phyloP scores from a whole-genome alignment of 2,329 filamentous ascomycete genomes.

The Raffaelea deltoideospora region DNA sequence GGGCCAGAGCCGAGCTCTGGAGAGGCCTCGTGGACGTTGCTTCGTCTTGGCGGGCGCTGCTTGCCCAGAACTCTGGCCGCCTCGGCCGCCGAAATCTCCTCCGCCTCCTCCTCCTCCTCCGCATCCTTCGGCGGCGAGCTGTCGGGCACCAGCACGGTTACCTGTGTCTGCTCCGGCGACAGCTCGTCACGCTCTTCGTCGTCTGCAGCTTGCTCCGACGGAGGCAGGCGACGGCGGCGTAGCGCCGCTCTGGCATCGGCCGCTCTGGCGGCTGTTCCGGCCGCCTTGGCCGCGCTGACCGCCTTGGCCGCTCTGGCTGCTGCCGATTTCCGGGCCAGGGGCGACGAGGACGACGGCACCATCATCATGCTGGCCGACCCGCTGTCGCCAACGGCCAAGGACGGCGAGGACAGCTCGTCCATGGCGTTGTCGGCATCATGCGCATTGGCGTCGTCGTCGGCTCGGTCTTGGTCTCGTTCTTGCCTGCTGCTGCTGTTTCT shows the following conservation, averaged over 20 bases:
- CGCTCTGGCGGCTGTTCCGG: not conserved
- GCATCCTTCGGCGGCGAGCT: slow-evolving; percentile 1
- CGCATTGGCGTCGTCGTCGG: not conserved
- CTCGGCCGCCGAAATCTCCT: slow-evolving; percentile 27
- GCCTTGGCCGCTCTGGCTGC: not conserved
- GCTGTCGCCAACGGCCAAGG: not conserved
- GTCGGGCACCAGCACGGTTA: too few relatives aligned
- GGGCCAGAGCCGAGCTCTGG: slow-evolving; percentile 24
- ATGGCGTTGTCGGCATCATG: slow-evolving; percentile 7
- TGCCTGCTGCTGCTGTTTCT: too few relatives aligned
- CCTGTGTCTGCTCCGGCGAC: slow-evolving; percentile 9
- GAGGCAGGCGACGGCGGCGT: not conserved
- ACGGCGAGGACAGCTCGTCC: slow-evolving; percentile 16
- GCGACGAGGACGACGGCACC: slow-evolving; percentile 6
- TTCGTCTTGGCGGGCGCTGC: slow-evolving; percentile 27
- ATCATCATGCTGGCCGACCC: not conserved
- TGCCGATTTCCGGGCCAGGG: slow-evolving; percentile 8
- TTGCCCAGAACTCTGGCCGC: slow-evolving; percentile 25
- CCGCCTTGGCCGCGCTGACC: not conserved
- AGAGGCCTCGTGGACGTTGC: slow-evolving; percentile 19
- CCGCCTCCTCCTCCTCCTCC: slow-evolving; percentile 18
- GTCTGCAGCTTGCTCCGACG: not conserved
- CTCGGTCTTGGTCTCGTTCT: too few relatives aligned
- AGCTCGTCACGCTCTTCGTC: slow-evolving; percentile 8
- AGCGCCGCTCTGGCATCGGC: not conserved